Conservation (phyloP, 163 green algal genomes). For the Chlamydomonas reinhardtii region DNA sequence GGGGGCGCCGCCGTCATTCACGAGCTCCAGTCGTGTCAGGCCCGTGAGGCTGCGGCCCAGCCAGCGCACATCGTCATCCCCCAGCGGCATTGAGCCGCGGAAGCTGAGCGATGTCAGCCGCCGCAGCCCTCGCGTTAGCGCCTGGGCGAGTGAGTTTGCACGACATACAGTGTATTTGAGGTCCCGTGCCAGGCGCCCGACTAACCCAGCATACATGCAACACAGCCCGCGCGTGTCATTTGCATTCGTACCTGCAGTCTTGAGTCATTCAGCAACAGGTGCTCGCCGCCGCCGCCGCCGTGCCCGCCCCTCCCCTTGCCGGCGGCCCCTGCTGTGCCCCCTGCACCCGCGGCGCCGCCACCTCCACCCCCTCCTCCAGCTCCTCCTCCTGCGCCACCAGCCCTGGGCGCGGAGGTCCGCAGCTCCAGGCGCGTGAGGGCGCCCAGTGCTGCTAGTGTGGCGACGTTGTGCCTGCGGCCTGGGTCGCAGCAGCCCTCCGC, state of each 20-base stretch:
- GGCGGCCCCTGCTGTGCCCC: neutral
- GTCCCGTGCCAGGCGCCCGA: no score
- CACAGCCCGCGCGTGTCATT: no score
- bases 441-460: neutral
- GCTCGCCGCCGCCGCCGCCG: neutral
- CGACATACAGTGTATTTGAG: no score
- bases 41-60: neutral
- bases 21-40: conserved; percentile 1
- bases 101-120: neutral
- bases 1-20: conserved; percentile 26
- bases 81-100: conserved; percentile 6
- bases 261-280: conserved; percentile 15
- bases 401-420: neutral
- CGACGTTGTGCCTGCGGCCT: conserved; percentile 1
- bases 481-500: neutral
- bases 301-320: neutral
- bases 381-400: neutral
- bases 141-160: neutral
- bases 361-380: neutral
- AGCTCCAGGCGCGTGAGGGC: conserved; percentile 21
- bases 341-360: neutral
- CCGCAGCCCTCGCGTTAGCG: neutral
- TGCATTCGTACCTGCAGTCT: conserved; percentile 11
- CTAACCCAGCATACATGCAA: no score
- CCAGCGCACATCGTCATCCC: neutral